Conservation (phyloP, 768 basidiomycete species). For the Russula vinacea region DNA sequence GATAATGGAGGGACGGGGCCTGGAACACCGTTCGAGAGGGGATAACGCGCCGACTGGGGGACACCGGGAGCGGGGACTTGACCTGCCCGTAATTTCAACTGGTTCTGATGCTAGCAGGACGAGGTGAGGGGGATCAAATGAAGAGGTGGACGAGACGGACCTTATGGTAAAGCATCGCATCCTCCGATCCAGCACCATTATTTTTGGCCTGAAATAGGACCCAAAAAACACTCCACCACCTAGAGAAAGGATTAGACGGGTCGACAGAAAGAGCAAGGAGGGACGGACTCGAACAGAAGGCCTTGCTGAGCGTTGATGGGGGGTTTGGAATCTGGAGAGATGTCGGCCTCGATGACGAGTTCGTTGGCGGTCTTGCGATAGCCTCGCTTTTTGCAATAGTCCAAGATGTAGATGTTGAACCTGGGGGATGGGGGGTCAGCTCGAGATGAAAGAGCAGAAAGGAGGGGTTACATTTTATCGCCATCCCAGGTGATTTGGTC, state of each 20-base stretch:
- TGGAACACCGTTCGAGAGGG: constrained; percentile 31
- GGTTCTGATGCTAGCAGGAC: constrained; percentile 39
- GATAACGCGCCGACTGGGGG: constrained; percentile 30
- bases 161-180: constrained; percentile 68
- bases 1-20: constrained; percentile 23
- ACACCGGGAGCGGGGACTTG: constrained; percentile 11
- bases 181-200: constrained; percentile 60
- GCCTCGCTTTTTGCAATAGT: constrained; percentile 82
- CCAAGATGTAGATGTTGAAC: constrained; percentile 88
- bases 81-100: constrained; percentile 26
- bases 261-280: constrained; percentile 11
- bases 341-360: constrained; percentile 63
- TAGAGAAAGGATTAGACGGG: constrained; percentile 34
- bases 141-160: constrained; percentile 40
- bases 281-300: constrained; percentile 72
- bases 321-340: constrained; percentile 57
- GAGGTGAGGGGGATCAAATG: neutral
- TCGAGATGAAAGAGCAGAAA: constrained; percentile 27
- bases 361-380: constrained; percentile 69
- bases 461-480: constrained; percentile 63
- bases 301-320: constrained; percentile 84
- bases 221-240: constrained; percentile 93
- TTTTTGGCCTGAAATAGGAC: constrained; percentile 80
- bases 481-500: constrained; percentile 67
- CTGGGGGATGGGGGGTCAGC: constrained; percentile 38